Percentiles rank a stretch among this genome's conserved stretches.
Evolutionary conservation across 345 rosid species (phyloP).

Genomic region (Gossypium herbaceum): DNA sequence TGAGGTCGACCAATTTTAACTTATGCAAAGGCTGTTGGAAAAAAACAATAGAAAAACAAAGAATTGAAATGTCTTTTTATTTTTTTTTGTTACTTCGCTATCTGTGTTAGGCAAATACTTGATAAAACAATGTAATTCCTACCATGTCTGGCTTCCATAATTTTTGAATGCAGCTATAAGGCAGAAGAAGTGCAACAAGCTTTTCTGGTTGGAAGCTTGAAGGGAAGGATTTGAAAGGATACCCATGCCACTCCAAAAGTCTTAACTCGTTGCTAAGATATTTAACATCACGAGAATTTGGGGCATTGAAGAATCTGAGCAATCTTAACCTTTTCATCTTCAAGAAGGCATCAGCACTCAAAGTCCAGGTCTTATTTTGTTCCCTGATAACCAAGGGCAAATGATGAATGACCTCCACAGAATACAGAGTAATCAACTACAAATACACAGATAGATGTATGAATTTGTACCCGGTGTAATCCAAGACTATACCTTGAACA

Average conservation of each 20-base stretch:
- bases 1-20: constrained; percentile 22
- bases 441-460: background rate
- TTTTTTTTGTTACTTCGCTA: background rate
- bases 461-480: background rate
- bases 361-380: background rate
- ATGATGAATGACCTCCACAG: background rate
- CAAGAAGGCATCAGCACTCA: background rate
- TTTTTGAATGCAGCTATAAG: constrained; percentile 25
- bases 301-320: constrained; percentile 14
- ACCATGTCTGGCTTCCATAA: constrained; percentile 31
- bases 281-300: background rate
- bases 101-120: background rate
- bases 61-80: background rate
- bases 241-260: constrained; percentile 34
- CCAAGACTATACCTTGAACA: background rate
- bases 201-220: constrained; percentile 22
- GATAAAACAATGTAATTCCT: background rate
- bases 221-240: constrained; percentile 24
- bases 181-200: constrained; percentile 31
- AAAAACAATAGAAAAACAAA: background rate
- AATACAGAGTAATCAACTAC: background rate
- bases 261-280: constrained; percentile 27
- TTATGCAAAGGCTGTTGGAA: constrained; percentile 10
- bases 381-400: background rate
- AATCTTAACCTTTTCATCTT: background rate